Conservation (phyloP, 352 stramenopile species). For the Aphanomyces euteiches region DNA sequence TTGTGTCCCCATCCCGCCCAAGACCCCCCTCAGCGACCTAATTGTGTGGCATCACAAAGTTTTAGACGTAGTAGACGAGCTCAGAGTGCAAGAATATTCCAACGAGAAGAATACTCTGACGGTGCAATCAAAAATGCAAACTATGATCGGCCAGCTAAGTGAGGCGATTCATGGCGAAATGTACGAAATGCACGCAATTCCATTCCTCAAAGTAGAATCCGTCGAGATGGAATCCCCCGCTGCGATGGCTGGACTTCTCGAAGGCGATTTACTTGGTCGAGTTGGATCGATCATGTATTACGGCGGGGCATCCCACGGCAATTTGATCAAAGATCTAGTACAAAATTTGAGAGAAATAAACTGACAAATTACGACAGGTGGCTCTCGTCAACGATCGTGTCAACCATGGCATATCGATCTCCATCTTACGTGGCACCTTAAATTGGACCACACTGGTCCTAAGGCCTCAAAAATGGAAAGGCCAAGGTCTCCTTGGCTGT, state of each 20-base stretch:
- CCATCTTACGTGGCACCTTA: neutral
- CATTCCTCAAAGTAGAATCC: conserved; percentile 18
- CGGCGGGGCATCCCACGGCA: neutral
- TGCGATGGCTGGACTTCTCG: neutral
- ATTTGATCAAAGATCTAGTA: conserved; percentile 26
- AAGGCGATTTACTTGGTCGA: conserved; percentile 14
- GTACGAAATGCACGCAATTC: neutral
- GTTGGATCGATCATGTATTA: conserved; percentile 17
- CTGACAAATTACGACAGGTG: conserved; percentile 9
- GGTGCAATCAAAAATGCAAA: neutral
- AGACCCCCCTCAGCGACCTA: neutral
- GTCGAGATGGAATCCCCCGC: conserved; percentile 18
- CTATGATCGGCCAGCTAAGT: neutral
- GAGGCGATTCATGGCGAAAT: neutral
- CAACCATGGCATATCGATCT: conserved; percentile 25
- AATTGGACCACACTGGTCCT: conserved; percentile 14
- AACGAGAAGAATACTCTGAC: neutral
- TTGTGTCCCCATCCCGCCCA: neutral
- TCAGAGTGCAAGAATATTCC: neutral
- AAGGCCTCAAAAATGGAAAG: conserved; percentile 28
- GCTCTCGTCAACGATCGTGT: conserved; percentile 14
- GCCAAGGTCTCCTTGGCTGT: conserved; percentile 27
- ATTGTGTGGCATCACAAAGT: conserved; percentile 17
- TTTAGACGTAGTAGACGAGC: neutral
- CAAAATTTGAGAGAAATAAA: neutral